Conservation (phyloP, 768 basidiomycete genomes). For the Suillus variegatus region DNA sequence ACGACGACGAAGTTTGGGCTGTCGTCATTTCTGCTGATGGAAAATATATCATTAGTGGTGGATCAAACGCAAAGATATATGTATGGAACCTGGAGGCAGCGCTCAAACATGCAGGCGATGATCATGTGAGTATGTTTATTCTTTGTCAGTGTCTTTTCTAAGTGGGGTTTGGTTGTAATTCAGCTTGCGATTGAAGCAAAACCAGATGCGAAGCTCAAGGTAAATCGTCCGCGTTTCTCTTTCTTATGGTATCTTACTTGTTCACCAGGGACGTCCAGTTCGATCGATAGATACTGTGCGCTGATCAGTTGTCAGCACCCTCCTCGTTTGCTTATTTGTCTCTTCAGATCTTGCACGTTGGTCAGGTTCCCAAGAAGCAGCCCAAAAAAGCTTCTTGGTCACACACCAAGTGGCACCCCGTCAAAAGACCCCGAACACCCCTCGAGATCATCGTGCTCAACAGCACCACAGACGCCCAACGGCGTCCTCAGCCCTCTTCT, state of each 20-base stretch:
- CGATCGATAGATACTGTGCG: neutral
- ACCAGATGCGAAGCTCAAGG: neutral
- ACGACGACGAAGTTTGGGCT: conserved; percentile 72
- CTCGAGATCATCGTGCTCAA: too few species aligned
- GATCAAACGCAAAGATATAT: conserved; percentile 71
- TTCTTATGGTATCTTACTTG: neutral
- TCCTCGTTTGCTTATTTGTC: neutral
- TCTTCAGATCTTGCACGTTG: neutral
- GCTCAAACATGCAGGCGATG: neutral
- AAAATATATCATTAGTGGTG: conserved; percentile 76
- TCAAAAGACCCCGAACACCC: too few species aligned
- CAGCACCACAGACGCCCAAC: too few species aligned
- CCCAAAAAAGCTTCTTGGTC: too few species aligned
- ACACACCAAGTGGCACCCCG: too few species aligned
- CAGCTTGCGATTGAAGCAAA: neutral
- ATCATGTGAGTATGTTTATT: neutral
- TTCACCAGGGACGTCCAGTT: neutral
- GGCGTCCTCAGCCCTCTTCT: too few species aligned
- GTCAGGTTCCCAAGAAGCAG: neutral
- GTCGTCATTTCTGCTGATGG: conserved; percentile 82
- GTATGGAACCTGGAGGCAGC: conserved; percentile 71
- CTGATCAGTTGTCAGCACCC: neutral
- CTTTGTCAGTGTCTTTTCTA: neutral
- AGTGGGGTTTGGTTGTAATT: neutral
- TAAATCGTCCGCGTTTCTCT: too few species aligned